Base-by-base conservation (phyloP, 495 filamentous ascomycete species). In the Haplographium delicatum region DNA sequence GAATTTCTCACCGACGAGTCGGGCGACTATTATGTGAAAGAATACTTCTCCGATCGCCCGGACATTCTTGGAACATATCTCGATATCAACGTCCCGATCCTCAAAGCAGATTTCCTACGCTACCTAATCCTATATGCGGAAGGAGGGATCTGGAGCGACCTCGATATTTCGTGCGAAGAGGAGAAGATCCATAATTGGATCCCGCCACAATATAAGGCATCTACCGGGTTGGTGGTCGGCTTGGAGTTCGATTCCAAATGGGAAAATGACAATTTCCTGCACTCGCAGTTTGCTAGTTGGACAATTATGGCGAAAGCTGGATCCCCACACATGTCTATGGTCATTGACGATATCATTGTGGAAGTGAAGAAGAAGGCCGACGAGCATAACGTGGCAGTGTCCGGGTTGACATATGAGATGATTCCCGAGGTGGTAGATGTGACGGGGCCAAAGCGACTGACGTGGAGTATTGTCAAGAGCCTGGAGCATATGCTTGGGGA, bases 81-180 rank as follows among this genome's bases (percentile, higher is more conserved):
- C n/a, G 48, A 51, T 7, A 56, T 78, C 25, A 56, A 63, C 19
- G 70, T 75, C 28, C 65, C 69, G 0, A 74, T 75, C 47, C 55
- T 76, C 26, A 76, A 75, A 47, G 75, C 77, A 6, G 79, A 83
- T 57, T 66, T 83, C 13, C 67, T 82, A 25, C 76, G 78, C 8
- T 81, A 83, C 52, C 62, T 82, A 50, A 60, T 81, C 27, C 64
- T 84, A 51, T 74, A 76, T 26, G 70, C 71, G 41, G 73, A 83
- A 54, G 80, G 79, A 19, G 79, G 78, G 0, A 37, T 79, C 7
- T 83, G 75, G 58, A 74, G 73, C 53, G 79, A 82, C 54, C 72
- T 82, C 22, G 80, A 82, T 60, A 74, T 77, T 38, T 72, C 74
- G 30, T 77, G 72, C 40, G 67, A 79, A 28, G 70, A 67, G 57